These are phyloP conservation scores for Globisporangium emineosum DNA, from an alignment of 352 stramenopile genomes.

Conservation along the genomic window DNA sequence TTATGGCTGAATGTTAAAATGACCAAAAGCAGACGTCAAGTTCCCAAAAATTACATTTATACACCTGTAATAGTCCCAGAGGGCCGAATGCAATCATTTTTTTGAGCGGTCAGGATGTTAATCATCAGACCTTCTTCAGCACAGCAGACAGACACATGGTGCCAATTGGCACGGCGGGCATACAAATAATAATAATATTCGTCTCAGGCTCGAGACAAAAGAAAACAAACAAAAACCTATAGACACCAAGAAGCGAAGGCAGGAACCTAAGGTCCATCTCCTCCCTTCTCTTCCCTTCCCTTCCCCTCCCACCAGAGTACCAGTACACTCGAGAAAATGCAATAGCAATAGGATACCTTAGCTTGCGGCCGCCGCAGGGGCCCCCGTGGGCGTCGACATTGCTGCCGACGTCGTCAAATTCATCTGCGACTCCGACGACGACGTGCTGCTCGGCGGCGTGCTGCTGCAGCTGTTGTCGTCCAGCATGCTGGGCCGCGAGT, in stretches of 20 bases:
- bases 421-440: conserved; percentile 21
- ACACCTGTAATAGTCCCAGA: neutral
- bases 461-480: conserved; percentile 37
- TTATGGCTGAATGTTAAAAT: neutral
- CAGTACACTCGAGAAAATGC: neutral
- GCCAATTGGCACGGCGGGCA: neutral
- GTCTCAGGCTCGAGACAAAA: neutral
- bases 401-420: conserved; percentile 5
- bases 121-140: too few relatives aligned
- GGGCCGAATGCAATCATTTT: too few relatives aligned
- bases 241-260: neutral
- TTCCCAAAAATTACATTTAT: neutral
- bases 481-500: conserved; percentile 27
- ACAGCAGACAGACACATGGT: neutral
- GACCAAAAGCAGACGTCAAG: neutral
- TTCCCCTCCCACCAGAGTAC: neutral
- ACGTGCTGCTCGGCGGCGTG: conserved; percentile 35
- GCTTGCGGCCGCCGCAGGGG: conserved; percentile 23
- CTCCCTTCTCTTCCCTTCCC: neutral
- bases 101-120: too few relatives aligned
- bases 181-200: conserved; percentile 3
- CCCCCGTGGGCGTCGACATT: conserved; percentile 11
- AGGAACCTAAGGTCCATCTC: neutral
- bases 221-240: neutral
- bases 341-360: conserved; percentile 2